Base-by-base conservation (phyloP, 2,329 filamentous ascomycete genomes). In the Epichloe festucae region DNA sequence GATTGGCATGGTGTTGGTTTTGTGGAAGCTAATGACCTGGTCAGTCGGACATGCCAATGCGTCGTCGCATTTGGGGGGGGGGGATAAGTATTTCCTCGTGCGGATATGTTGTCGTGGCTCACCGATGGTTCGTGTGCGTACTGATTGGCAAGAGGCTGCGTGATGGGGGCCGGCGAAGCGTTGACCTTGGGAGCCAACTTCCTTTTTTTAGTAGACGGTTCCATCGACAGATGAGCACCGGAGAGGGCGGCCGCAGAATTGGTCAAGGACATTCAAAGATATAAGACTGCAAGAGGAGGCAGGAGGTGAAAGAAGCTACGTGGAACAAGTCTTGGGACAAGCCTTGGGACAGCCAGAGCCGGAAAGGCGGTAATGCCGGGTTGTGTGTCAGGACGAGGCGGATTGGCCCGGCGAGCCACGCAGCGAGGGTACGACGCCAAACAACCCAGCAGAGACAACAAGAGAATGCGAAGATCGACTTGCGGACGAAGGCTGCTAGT, bases 111-210 rank as follows among this genome's bases (percentile, higher is more conserved):
- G 12, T 35, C 47, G 39, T 40, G 35, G 44, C 53, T 54, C 50
- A 54, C 53, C 50, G 50, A 42, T 36, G 47, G 48, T 50, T 54
- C 53, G 34, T 52, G 31, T 39, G 44, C 21, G 48, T 49, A 38
- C 31, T 49, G 47, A 23, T 36, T 43, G 46, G 41, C 19, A 36
- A 50, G 17, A 41, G 65, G 55, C 54, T 64, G 65, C 55, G 62
- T 54, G 41, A 62, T 64, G 45, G 63, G 63, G 53, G 59, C 59
- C 40, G 60, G 51, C 49, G 64, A 62, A 57, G 64, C 59, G 61
- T 54, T 58, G 58, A 69, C 66, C 58, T 71, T 72, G 38, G 69
- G 69, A 59, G 69, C 69, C 63, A 72, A 63, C 63, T 70, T 70
- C 59, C 69, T 66, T 62, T 68, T 68, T 68, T 72, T 72, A 53